Evolutionary conservation across 805 yeast species (phyloP).

Genomic region (Lachancea sp.): DNA sequence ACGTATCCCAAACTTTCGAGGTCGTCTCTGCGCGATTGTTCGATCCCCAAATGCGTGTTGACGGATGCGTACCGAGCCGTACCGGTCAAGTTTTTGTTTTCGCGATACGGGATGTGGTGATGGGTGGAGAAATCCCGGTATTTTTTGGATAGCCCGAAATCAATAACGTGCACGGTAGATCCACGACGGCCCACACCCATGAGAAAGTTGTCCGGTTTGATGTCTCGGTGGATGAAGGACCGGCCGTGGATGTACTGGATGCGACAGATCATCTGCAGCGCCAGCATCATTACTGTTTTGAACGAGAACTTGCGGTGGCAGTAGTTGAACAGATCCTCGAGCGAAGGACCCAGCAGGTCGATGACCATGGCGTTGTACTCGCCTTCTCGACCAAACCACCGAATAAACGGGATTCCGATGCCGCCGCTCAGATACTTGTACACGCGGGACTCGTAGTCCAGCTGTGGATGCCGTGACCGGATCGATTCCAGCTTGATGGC

Average conservation of each 20-base stretch:
- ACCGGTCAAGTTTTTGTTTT: constrained; percentile 93
- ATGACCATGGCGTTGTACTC: constrained; percentile 96
- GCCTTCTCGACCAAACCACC: constrained; percentile 96
- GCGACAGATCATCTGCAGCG: constrained; percentile 90
- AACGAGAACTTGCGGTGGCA: constrained; percentile 90
- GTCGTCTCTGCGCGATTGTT: constrained; percentile 95
- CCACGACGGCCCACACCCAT: constrained; percentile 91
- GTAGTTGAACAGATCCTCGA: constrained; percentile 92
- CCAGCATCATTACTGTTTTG: constrained; percentile 86
- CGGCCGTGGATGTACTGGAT: constrained; percentile 94
- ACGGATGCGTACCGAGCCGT: constrained; percentile 95
- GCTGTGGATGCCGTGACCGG: constrained; percentile 91
- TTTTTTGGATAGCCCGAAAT: constrained; percentile 90
- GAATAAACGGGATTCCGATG: constrained; percentile 91
- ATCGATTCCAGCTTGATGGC: constrained; percentile 91
- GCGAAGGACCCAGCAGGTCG: constrained; percentile 88
- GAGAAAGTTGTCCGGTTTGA: constrained; percentile 78
- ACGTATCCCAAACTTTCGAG: constrained; percentile 93
- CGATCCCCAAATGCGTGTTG: constrained; percentile 94
- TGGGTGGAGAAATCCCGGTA: constrained; percentile 92
- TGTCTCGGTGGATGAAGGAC: constrained; percentile 81
- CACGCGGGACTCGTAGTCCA: constrained; percentile 94
- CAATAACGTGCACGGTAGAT: constrained; percentile 90
- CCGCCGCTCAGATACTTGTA: constrained; percentile 94
- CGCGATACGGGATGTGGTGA: constrained; percentile 91